Base-by-base conservation (phyloP, 495 filamentous ascomycete genomes). In the Penicillium cosmopolitanum region DNA sequence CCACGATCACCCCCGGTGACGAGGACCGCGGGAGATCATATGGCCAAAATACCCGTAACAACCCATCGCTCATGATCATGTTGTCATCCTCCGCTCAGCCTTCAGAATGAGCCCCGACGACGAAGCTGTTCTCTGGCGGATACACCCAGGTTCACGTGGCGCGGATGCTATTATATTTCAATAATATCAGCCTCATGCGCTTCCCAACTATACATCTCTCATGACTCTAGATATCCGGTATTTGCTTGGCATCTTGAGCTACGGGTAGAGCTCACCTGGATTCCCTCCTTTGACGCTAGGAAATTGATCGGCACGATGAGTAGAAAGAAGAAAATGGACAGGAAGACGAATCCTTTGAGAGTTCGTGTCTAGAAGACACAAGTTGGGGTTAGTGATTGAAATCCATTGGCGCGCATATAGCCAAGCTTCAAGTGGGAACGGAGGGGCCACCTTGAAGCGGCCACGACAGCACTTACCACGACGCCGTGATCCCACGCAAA, bases 401-500 rank as follows among this genome's bases (percentile, higher is more conserved):
- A 19, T 13, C 15, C 23, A 16, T 40, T 40, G 44, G 51, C 10
- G 16, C 50, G 34, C 16, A 28, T 50, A 21, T 19, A 34, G 19
- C 50, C 36, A 46, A 38, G 23, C 38, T 53, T 43, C 36, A 56
- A 50, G 40, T 46, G 52, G 56, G 46, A 50, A 51, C 43, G 55
- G 64, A 65, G 66, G 63, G 55, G 67, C 28, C 38, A 56, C 38
- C 25, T 23, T 9, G 16, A 21, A 44, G 19, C 19, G 19, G 42
- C 60, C 50, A 53, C 13, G 57, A 55, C 51, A 18, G 36, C 48
- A 79, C 92, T 76, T 78, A 97, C 94, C 69, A 98, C 90, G 68
- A 99, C 95, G 70, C 93, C 93, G 91, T 97, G 91, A 74, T 96
- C 91, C 93, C 92, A 96, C 64, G 96, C 95, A 73, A 97, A 99